A percentile compares a stretch with the other conserved stretches of the same genome.
Evolutionary conservation across 1,284 basidiomycete species (phyloP).

Genomic region (Porodaedalea pini): DNA sequence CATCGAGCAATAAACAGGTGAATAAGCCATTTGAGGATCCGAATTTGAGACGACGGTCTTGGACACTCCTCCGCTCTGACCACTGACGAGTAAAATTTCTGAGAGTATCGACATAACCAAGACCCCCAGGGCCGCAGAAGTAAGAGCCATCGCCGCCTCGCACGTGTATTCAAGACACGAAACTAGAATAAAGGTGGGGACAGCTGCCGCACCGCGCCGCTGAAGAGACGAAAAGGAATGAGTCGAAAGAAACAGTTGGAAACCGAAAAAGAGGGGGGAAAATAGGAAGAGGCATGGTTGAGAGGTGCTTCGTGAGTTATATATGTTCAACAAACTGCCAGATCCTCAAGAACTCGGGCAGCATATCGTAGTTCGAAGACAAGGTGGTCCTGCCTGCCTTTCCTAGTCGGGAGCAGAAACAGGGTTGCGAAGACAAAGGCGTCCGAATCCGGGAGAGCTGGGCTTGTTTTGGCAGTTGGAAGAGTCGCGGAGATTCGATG

Average conservation of each 20-base stretch:
- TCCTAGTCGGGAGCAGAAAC: background rate
- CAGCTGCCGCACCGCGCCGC: background rate
- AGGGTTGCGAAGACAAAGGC: background rate
- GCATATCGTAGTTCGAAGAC: background rate
- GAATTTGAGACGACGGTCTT: constrained; percentile 15
- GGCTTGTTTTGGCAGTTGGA: background rate
- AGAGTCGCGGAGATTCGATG: background rate
- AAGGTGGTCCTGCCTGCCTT: constrained; percentile 2
- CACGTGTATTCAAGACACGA: background rate
- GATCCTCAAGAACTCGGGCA: background rate
- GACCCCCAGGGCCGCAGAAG: constrained; percentile 16
- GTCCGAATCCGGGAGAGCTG: background rate
- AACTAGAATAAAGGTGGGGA: background rate
- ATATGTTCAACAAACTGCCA: background rate
- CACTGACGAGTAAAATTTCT: background rate
- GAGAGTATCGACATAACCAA: constrained; percentile 1
- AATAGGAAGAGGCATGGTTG: background rate
- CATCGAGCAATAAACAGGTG: constrained; percentile 9
- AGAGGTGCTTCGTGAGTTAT: background rate
- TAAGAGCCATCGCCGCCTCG: constrained; percentile 1
- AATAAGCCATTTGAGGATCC: constrained; percentile 14
- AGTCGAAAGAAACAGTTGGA: background rate
- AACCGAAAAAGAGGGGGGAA: background rate
- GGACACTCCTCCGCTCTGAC: constrained; percentile 7
- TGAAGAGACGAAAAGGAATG: background rate